Evolutionary conservation across 768 basidiomycete genomes (phyloP).

Genomic region (Hygrophoropsis aurantiaca): DNA sequence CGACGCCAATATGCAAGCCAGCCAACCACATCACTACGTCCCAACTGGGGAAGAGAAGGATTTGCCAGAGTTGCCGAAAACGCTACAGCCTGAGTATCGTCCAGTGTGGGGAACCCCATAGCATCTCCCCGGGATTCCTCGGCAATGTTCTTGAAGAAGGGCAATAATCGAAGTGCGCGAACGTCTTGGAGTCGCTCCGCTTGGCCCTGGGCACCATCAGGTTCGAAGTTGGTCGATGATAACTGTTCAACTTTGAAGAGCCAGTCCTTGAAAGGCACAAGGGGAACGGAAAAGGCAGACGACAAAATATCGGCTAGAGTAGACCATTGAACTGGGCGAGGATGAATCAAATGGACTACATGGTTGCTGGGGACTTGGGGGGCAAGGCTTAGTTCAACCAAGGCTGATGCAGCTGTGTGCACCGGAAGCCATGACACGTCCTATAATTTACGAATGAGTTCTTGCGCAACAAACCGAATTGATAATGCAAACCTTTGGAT

Average conservation of each 20-base stretch:
- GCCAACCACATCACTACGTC: not conserved
- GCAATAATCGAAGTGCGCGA: conserved; percentile 9
- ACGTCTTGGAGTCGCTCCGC: not conserved
- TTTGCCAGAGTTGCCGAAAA: conserved; percentile 1
- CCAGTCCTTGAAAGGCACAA: conserved; percentile 33
- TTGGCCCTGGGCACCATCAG: not conserved
- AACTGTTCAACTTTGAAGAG: conserved; percentile 24
- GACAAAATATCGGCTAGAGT: conserved; percentile 16
- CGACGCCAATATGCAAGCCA: conserved; percentile 9
- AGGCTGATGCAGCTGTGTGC: conserved; percentile 3
- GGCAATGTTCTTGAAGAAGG: conserved; percentile 4
- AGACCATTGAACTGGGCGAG: conserved; percentile 24
- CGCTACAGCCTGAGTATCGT: conserved; percentile 2
- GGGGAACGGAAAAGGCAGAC: conserved; percentile 19
- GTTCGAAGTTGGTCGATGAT: not conserved
- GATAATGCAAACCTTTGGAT: conserved; percentile 15
- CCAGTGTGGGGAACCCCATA: conserved; percentile 3
- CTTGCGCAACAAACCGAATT: not conserved
- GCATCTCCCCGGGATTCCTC: not conserved
- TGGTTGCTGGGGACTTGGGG: not conserved
- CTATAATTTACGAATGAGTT: conserved; percentile 11
- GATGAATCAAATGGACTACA: conserved; percentile 4
- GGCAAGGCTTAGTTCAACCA: not conserved
- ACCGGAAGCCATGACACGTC: conserved; percentile 26
- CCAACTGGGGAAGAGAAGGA: not conserved